Conservation (phyloP, 768 basidiomycete genomes). For the Dioszegia crocea region DNA sequence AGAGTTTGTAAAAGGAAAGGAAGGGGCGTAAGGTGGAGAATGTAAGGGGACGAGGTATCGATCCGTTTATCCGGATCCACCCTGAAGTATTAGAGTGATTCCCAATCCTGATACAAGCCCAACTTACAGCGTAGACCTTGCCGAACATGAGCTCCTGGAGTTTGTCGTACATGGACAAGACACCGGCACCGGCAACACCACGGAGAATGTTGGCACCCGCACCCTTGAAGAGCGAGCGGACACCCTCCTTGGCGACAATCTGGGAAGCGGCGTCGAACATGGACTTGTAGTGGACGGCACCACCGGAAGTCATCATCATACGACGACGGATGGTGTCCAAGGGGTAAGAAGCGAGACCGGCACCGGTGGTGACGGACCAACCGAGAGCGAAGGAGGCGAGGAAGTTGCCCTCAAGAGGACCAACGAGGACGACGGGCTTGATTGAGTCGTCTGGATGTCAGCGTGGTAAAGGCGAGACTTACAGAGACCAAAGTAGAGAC, state of each 20-base stretch:
- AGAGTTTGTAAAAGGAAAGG: not conserved
- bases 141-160: conserved; percentile 89
- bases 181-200: conserved; percentile 99
- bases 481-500: conserved; percentile 96
- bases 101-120: no score
- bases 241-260: conserved; percentile 92
- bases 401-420: conserved; percentile 92
- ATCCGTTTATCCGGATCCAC: conserved; percentile 47
- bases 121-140: conserved; percentile 99
- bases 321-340: conserved; percentile 74
- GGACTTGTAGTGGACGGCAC: conserved; percentile 92
- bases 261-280: conserved; percentile 96
- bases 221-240: conserved; percentile 92
- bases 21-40: not conserved
- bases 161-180: conserved; percentile 97
- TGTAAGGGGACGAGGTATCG: not conserved
- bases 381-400: conserved; percentile 93
- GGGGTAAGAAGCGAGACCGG: conserved; percentile 83
- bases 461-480: conserved; percentile 53
- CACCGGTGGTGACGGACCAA: conserved; percentile 99
- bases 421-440: conserved; percentile 93
- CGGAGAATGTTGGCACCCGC: conserved; percentile 90
- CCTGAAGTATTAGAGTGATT: conserved; percentile 15
- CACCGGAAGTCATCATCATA: conserved; percentile 99
- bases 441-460: conserved; percentile 35